Conservation (phyloP, 129 eudicot species). For the Gnaphalium uliginosum region DNA sequence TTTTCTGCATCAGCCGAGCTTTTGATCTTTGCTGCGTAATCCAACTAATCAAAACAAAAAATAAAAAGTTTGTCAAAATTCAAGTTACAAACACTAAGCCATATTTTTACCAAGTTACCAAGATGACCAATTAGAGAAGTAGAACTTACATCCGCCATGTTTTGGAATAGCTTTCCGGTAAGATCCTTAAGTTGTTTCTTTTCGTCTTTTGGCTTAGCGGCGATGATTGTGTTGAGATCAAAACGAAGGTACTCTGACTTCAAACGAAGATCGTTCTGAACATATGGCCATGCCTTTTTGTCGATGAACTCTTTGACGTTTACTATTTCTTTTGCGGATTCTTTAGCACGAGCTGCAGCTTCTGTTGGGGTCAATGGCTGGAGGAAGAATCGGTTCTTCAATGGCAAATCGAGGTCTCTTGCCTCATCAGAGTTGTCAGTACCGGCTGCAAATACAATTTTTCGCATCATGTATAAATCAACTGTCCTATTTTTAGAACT, state of each 20-base stretch:
- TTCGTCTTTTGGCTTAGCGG: constrained; percentile 77
- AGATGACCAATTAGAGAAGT: neutral
- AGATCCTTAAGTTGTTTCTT: constrained; percentile 72
- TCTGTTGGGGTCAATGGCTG: constrained; percentile 73
- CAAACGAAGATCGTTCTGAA: constrained; percentile 84
- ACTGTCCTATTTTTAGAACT: neutral
- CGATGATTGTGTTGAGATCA: constrained; percentile 87
- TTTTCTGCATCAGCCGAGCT: constrained; percentile 80
- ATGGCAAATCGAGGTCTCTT: constrained; percentile 67
- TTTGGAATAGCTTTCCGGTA: constrained; percentile 71
- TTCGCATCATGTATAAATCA: neutral
- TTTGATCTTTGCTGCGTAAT: constrained; percentile 91
- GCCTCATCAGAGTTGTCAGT: constrained; percentile 92
- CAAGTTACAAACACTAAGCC: neutral
- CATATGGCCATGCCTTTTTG: constrained; percentile 98
- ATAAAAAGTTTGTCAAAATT: neutral
- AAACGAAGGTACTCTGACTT: constrained; percentile 79
- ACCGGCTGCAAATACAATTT: constrained; percentile 65
- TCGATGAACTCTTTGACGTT: constrained; percentile 66
- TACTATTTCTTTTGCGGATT: constrained; percentile 86
- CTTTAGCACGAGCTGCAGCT: constrained; percentile 82
- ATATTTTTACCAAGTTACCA: neutral
- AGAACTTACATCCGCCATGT: constrained; percentile 59
- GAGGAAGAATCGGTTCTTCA: constrained; percentile 67
- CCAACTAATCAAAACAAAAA: constrained; percentile 54